Evolutionary conservation across 108 stramenopile species (phyloP), one percentile per base, ranked within the genome.

Genomic region (Conticribra guillardii): DNA sequence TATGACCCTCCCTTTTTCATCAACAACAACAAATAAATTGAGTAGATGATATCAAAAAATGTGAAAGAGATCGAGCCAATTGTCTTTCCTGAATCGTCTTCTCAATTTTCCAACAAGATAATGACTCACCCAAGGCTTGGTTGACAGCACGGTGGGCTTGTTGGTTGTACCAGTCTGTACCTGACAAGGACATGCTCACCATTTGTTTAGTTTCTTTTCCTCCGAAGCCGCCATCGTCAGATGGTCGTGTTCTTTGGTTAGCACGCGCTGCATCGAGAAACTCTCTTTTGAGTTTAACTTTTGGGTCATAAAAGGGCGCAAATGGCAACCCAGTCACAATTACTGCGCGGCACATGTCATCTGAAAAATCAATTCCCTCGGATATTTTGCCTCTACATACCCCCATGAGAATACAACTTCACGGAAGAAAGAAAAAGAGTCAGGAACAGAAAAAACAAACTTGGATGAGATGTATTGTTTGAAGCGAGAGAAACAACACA

Each of bases 261-360:
- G 85, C 80, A 47, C 76, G 61, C 2, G 85, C 83, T 22, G 87
- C 76, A 64, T 98, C 97, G 16, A 99, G 84, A 70, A 91, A 98
- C 64, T 96, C 87, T 18, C 91, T 86, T 71, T 98, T 99, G 63
- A 97, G 75, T 60, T 88, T 87, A 7, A 99, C 96, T 5, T 96
- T 92, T 3, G 98, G 94, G 84, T 99, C 98, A 57, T 86, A 75
- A 14, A 87, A 82, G 2, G 98, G 98, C 8, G 98, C 91, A 79
- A 96, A 98, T 19, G 99, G 99, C 15, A 99, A 67, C 22, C 99
- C 99, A 14, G 98, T 98, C 23, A 99, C 89, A 27, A 99, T 74
- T n/a, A 98, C 98, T 9, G 90, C 86, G 22, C 98, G 90, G 30
- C 96, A 97, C 82, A 86, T 86, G 44, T 94, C 79, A 84, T 98